Evolutionary conservation across 2,329 filamentous ascomycete genomes (phyloP).

Genomic region (Chrysoporthe puriensis): DNA sequence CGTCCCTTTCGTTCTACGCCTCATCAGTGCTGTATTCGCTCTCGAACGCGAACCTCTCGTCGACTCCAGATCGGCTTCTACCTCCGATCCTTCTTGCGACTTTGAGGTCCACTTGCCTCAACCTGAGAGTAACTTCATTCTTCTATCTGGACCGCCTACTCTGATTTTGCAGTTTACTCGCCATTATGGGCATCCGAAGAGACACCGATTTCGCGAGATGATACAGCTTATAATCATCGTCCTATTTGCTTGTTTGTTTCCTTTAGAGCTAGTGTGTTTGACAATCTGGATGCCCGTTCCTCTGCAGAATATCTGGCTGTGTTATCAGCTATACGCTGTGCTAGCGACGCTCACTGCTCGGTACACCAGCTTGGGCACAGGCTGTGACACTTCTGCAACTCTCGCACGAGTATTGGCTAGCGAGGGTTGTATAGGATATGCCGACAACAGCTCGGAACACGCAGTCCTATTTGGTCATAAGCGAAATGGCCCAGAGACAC

Average conservation of each 20-base stretch:
- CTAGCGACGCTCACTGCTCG: conserved; percentile 30
- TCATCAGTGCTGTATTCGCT: conserved; percentile 25
- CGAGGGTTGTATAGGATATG: no score
- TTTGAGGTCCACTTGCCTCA: conserved; percentile 31
- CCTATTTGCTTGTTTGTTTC: conserved; percentile 28
- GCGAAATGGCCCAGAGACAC: no score
- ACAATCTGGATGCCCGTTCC: conserved; percentile 30
- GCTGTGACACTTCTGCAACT: not conserved
- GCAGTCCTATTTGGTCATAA: no score
- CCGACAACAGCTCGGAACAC: no score
- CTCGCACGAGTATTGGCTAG: not conserved
- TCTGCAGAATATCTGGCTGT: conserved; percentile 32
- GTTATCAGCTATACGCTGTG: conserved; percentile 32
- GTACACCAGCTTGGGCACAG: conserved; percentile 17
- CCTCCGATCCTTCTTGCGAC: conserved; percentile 21
- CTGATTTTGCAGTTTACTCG: conserved; percentile 32
- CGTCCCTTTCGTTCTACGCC: conserved; percentile 22
- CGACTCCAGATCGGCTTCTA: conserved; percentile 2
- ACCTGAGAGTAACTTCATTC: conserved; percentile 29
- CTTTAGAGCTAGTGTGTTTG: conserved; percentile 27
- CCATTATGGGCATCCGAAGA: conserved; percentile 33
- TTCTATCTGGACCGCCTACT: not conserved
- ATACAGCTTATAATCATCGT: conserved; percentile 26
- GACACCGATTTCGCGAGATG: conserved; percentile 29
- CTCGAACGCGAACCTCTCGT: conserved; percentile 25